Base-by-base conservation (phyloP, 345 rosid species). In the Anastatica hierochuntica region DNA sequence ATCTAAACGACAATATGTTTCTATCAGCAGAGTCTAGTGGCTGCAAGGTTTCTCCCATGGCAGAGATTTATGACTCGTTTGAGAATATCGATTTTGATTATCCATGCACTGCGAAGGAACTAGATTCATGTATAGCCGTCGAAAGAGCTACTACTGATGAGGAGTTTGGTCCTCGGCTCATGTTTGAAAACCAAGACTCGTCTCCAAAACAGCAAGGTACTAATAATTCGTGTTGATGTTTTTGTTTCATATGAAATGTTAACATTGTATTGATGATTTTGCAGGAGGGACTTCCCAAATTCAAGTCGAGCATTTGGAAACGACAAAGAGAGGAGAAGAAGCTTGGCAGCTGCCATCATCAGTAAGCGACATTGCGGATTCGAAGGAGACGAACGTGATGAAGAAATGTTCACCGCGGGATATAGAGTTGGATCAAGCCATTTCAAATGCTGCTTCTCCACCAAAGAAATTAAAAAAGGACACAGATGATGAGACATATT, bases 171-270 rank as follows among this genome's bases (percentile, higher is more conserved):
- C 13, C 72, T 44, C 20, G 18, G 49, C 43, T 31, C 14, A 46
- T 43, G 55, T 69, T 64, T 43, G 54, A 60, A 11, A 21, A 56
- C 56, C 74, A 72, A 35, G 67, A 58, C 45, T n/a, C 43, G 61
- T 42, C 54, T 53, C 63, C 55, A 15, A 58, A 50, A 49, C 51
- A 46, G 20, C 64, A 78, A 72, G 89, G 94, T 85, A 63, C 11
- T n/a, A n/a, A n/a, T n/a, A n/a, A n/a, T n/a, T n/a, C n/a, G n/a
- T n/a, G n/a, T n/a, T n/a, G n/a, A n/a, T 6, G 8, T 42, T 49
- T 26, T 20, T 30, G 14, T n/a, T n/a, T n/a, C n/a, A n/a, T n/a
- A n/a, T n/a, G n/a, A n/a, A n/a, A n/a, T n/a, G n/a, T n/a, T n/a
- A n/a, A n/a, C n/a, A n/a, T n/a, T n/a, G n/a, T n/a, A n/a, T n/a